A percentile compares a stretch with the other conserved stretches of the same genome.
Evolutionary conservation across 2,329 filamentous ascomycete species (phyloP).

Genomic region (Trichoderma endophyticum): DNA sequence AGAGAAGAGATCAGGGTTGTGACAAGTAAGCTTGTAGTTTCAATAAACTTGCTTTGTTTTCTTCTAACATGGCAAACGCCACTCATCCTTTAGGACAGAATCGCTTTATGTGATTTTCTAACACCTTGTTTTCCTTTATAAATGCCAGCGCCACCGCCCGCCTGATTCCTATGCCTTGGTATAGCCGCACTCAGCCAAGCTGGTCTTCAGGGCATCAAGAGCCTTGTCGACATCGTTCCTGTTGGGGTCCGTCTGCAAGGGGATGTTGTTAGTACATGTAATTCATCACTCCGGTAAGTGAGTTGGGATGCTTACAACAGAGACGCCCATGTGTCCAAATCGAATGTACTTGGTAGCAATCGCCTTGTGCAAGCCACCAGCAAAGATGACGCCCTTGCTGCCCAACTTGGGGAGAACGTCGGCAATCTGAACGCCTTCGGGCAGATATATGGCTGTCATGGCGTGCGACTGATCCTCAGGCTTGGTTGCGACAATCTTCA

Average conservation of each 20-base stretch:
- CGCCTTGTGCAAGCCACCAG: slow-evolving; percentile 92
- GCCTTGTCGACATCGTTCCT: slow-evolving; percentile 82
- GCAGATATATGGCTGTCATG: slow-evolving; percentile 97
- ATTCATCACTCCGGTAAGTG: not conserved
- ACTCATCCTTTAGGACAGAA: not conserved
- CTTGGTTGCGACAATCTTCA: slow-evolving; percentile 81
- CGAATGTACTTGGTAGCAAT: slow-evolving; percentile 91
- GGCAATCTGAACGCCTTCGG: slow-evolving; percentile 74
- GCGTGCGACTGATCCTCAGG: slow-evolving; percentile 91
- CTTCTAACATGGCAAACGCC: not conserved
- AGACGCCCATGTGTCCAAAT: slow-evolving; percentile 97
- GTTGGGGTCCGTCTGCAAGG: slow-evolving; percentile 64
- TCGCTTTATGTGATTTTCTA: not conserved
- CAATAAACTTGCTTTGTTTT: not conserved
- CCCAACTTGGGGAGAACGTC: slow-evolving; percentile 82
- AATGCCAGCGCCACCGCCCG: slow-evolving; percentile 13
- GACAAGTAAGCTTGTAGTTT: not conserved
- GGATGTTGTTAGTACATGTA: not conserved
- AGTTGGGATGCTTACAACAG: slow-evolving; percentile 57
- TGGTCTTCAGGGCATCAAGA: slow-evolving; percentile 70
- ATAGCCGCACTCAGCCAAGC: slow-evolving; percentile 70
- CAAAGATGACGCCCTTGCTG: slow-evolving; percentile 88
- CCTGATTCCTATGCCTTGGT: slow-evolving; percentile 34
- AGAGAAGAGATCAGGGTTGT: not conserved
- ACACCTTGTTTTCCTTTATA: not conserved